These are phyloP conservation scores for Verticillium nubilum DNA, from an alignment of 2,329 filamentous ascomycete genomes.

Conservation along the genomic window DNA sequence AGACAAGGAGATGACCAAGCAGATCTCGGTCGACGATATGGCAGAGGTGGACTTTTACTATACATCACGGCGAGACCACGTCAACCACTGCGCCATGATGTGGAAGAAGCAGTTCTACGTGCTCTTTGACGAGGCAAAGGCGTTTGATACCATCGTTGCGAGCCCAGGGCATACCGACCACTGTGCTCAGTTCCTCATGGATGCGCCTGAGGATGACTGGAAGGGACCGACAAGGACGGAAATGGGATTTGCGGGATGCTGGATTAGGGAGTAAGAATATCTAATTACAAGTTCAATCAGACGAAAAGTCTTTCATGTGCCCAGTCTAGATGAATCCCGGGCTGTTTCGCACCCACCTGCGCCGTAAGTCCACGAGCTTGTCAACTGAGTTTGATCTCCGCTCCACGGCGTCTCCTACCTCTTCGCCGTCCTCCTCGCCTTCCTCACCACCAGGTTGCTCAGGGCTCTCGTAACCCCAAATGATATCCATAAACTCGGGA, in stretches of 20 bases:
- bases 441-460: not conserved
- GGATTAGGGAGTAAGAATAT: constrained; percentile 3
- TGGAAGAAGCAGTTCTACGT: constrained; percentile 19
- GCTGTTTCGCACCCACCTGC: too few relatives aligned
- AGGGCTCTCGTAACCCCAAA: too few relatives aligned
- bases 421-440: too few relatives aligned
- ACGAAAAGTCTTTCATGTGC: not conserved
- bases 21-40: constrained; percentile 15
- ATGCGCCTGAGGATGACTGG: constrained; percentile 13
- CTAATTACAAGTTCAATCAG: not conserved
- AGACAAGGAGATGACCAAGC: constrained; percentile 16
- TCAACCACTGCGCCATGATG: constrained; percentile 20
- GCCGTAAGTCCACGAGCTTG: too few relatives aligned
- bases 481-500: not conserved
- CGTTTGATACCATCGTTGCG: constrained; percentile 15
- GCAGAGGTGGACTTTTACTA: constrained; percentile 15
- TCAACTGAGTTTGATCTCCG: too few relatives aligned
- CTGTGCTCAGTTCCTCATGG: constrained; percentile 20
- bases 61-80: constrained; percentile 17
- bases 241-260: constrained; percentile 9
- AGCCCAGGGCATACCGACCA: constrained; percentile 19
- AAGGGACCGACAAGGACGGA: constrained; percentile 12
- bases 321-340: too few relatives aligned
- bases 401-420: too few relatives aligned
- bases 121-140: constrained; percentile 14